Evolutionary conservation across 106 monocot species (phyloP).

Genomic region (Platanthera zijinensis): DNA sequence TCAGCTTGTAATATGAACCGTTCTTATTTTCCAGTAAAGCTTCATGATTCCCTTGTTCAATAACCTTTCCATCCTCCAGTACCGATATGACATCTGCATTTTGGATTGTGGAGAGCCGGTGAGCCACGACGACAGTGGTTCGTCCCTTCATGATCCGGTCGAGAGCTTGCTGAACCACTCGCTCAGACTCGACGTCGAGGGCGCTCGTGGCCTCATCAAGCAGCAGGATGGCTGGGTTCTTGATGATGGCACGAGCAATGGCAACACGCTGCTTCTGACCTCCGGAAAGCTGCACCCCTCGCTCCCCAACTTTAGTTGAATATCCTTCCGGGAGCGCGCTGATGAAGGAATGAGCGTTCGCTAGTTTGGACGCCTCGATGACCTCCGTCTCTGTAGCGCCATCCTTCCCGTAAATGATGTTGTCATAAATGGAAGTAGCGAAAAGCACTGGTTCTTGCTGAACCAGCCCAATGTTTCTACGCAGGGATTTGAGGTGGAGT

Average conservation of each 20-base stretch:
- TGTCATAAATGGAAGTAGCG: slow-evolving; percentile 74
- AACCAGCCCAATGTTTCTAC: slow-evolving; percentile 76
- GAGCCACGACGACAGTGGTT: slow-evolving; percentile 62
- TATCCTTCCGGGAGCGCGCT: slow-evolving; percentile 83
- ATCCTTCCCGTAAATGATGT: slow-evolving; percentile 87
- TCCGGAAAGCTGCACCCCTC: slow-evolving; percentile 62
- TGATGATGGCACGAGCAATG: slow-evolving; percentile 61
- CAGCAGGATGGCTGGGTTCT: slow-evolving; percentile 57
- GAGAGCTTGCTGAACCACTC: slow-evolving; percentile 61
- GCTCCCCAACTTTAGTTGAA: slow-evolving; percentile 56
- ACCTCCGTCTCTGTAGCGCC: slow-evolving; percentile 67
- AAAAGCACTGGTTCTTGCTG: slow-evolving; percentile 95
- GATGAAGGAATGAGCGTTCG: slow-evolving; percentile 94
- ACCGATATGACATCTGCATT: slow-evolving; percentile 76
- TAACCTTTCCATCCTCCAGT: slow-evolving; percentile 60
- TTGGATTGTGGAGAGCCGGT: slow-evolving; percentile 59
- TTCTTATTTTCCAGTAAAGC: slow-evolving; percentile 47
- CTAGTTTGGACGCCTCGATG: slow-evolving; percentile 76
- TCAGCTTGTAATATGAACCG: slow-evolving; percentile 77
- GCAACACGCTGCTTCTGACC: slow-evolving; percentile 68
- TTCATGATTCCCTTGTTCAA: slow-evolving; percentile 68
- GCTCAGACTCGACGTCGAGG: slow-evolving; percentile 63
- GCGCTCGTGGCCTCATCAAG: slow-evolving; percentile 73
- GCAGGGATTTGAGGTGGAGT: slow-evolving; percentile 56
- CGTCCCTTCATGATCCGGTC: slow-evolving; percentile 58